phyloP scores from a whole-genome alignment of 768 basidiomycete species.

The Lactarius sp. region DNA sequence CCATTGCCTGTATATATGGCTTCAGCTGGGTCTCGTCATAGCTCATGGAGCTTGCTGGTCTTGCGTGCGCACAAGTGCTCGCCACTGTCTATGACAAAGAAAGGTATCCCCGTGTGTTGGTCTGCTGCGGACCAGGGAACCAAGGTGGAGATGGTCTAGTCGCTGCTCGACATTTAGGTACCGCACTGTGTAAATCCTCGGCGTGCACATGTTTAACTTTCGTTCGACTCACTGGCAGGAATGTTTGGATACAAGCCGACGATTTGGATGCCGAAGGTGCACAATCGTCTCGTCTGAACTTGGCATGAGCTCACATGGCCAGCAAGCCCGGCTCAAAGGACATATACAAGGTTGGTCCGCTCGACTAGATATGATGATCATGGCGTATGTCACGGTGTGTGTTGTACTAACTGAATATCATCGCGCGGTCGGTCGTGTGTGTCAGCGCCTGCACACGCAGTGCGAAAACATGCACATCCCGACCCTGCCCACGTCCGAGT shows the following conservation, averaged over 20 bases:
- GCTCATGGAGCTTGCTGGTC: constrained; percentile 95
- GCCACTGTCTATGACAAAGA: constrained; percentile 70
- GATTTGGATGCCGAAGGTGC: constrained; percentile 91
- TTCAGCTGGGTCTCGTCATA: constrained; percentile 31
- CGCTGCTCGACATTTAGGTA: constrained; percentile 90
- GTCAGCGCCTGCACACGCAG: constrained; percentile 77
- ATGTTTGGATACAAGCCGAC: constrained; percentile 90
- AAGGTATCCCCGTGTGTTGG: constrained; percentile 72
- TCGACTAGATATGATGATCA: not conserved
- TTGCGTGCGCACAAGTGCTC: constrained; percentile 87
- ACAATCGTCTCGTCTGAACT: not conserved
- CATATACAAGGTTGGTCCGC: constrained; percentile 64
- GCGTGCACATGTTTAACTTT: too few species aligned
- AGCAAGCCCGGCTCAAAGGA: constrained; percentile 91
- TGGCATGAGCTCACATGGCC: not conserved
- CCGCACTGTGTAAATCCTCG: not conserved
- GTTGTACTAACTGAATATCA: not conserved
- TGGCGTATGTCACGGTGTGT: not conserved
- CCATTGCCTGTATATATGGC: not conserved
- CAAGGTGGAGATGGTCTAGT: constrained; percentile 98
- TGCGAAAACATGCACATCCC: constrained; percentile 86
- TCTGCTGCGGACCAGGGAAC: constrained; percentile 96
- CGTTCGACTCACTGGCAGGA: constrained; percentile 44
- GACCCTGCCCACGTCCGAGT: constrained; percentile 45
- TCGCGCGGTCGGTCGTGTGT: not conserved